A percentile compares a stretch with the other conserved stretches of the same genome.
Conservation (phyloP, 441 rosid genomes). For the Pelargonium fulgidum region DNA sequence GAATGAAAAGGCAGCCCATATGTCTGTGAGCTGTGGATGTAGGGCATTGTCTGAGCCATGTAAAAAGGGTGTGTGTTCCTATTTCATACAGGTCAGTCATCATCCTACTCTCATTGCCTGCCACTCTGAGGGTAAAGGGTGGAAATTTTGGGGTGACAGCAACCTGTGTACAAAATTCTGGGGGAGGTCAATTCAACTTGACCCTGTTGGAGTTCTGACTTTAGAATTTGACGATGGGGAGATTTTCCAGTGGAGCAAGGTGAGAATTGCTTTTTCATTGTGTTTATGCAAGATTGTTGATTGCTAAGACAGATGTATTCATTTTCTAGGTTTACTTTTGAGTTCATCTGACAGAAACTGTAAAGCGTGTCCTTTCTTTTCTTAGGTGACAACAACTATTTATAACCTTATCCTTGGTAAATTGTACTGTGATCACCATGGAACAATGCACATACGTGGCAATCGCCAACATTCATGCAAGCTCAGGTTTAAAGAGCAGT, state of each 20-base stretch:
- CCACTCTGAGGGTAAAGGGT: slow-evolving; percentile 92
- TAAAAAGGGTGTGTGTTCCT: not conserved
- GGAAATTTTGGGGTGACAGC: slow-evolving; percentile 97
- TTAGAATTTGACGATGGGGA: slow-evolving; percentile 95
- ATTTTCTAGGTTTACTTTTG: slow-evolving; percentile 12
- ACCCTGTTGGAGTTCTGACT: slow-evolving; percentile 78
- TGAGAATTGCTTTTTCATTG: slow-evolving; percentile 20
- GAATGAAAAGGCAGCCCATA: no score
- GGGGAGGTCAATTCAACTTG: slow-evolving; percentile 98
- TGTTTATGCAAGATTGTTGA: slow-evolving; percentile 5
- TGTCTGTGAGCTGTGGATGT: slow-evolving; percentile 35
- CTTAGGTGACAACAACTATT: slow-evolving; percentile 80
- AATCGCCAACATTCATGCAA: slow-evolving; percentile 70
- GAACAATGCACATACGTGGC: slow-evolving; percentile 71
- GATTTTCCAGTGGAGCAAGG: slow-evolving; percentile 93
- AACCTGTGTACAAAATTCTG: slow-evolving; percentile 87
- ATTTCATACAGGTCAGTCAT: slow-evolving; percentile 69
- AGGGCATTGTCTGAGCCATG: slow-evolving; percentile 83
- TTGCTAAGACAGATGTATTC: no score
- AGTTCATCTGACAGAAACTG: not conserved
- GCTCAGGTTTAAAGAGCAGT: slow-evolving; percentile 83
- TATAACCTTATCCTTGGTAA: slow-evolving; percentile 91
- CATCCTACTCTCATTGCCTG: slow-evolving; percentile 97
- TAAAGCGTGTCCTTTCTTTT: slow-evolving; percentile 20
- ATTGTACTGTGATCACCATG: slow-evolving; percentile 89